Base-by-base conservation (phyloP, 2,329 filamentous ascomycete species). In the Arthrobotrys entomopaga region DNA sequence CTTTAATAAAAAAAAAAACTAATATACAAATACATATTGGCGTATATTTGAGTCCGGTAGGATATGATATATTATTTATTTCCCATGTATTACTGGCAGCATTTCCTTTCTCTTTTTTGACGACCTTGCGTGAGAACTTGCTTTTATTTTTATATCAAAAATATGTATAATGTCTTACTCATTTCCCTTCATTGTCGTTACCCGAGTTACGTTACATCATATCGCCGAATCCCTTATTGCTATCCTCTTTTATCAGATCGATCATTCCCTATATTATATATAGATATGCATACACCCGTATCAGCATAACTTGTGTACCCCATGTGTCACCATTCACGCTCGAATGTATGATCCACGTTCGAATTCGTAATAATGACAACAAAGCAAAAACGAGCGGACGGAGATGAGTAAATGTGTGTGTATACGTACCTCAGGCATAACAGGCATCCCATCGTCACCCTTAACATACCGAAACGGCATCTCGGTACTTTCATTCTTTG, bases 401-500 rank as follows among this genome's bases (percentile, higher is more conserved):
- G 34, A 15, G 3, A 43, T 43, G n/a, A 10, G 16, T 46, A 46
- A 16, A 46, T 46, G 3, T 5, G 15, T 46, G n/a, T 46, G n/a
- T 46, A 7, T 50, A 26, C 85, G 83, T 82, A 97, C 93, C 84
- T 91, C 86, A 20, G 95, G 95, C 93, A 99, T 97, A 70, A 97
- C 89, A 0, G 93, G 92, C 77, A 91, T 85, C 50, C 91, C 92
- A 66, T 91, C 84, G 10, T 87, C 83, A 80, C 87, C 90, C 29
- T 61, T 73, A 58, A 99, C 93, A 80, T 99, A 99, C 78, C 95
- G 91, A 82, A 99, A 99, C 0, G 95, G 95, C 95, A 99, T 98
- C 82, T 97, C 87, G 0, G 93, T 97, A 81, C 91, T 95, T 83
- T 99, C 95, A 80, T 96, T 90, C 80, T 95, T 89, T 81, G 91